phyloP scores from a whole-genome alignment of 371 early-diverging fungal genomes.

The Haplosporangium sp. region DNA sequence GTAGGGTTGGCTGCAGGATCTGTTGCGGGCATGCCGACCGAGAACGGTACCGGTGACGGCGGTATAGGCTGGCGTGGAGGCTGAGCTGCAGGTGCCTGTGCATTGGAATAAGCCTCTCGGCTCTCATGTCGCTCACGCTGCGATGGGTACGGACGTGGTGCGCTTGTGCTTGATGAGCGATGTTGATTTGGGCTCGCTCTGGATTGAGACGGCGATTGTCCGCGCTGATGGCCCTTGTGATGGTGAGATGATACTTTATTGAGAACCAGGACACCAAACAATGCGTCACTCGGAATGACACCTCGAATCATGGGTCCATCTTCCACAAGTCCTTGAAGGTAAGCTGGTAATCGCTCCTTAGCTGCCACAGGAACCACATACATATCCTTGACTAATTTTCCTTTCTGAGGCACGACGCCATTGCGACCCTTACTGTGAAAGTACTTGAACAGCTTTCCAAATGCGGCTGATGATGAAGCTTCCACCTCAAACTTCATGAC shows the following conservation, averaged over 20 bases:
- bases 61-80: background rate
- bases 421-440: conserved; percentile 69
- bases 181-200: conserved; percentile 14
- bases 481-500: conserved; percentile 64
- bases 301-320: conserved; percentile 33
- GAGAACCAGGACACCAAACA: conserved; percentile 67
- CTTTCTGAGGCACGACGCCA: conserved; percentile 78
- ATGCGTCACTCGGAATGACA: conserved; percentile 49
- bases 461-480: conserved; percentile 4
- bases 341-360: conserved; percentile 65
- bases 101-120: background rate
- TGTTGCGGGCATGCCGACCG: background rate
- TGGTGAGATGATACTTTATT: conserved; percentile 54
- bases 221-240: conserved; percentile 22
- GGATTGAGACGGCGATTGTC: conserved; percentile 23
- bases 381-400: conserved; percentile 77
- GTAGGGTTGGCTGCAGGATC: conserved; percentile 1
- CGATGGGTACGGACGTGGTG: conserved; percentile 25
- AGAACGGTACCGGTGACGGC: background rate
- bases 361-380: conserved; percentile 73
- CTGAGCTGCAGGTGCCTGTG: conserved; percentile 5
- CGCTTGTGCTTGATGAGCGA: conserved; percentile 7
- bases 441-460: conserved; percentile 62
- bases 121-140: conserved; percentile 18
- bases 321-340: conserved; percentile 48